Percentiles rank a stretch among this genome's conserved stretches.
Evolutionary conservation across 169 alveolate genomes (phyloP).

Genomic region (Babesia bovis): DNA sequence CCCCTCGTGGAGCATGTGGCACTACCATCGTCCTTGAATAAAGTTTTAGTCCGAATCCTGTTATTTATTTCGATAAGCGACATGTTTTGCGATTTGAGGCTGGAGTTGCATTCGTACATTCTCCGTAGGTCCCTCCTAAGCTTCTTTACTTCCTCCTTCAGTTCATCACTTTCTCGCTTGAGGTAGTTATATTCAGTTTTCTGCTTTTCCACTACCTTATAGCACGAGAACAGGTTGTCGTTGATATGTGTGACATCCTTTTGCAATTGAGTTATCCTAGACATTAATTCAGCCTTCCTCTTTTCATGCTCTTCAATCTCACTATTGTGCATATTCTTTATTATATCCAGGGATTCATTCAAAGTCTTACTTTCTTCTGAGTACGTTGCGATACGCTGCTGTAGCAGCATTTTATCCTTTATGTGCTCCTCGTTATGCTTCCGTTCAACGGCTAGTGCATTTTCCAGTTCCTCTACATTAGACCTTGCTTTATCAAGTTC

Average conservation of each 20-base stretch:
- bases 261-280: constrained; percentile 26
- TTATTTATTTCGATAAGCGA: constrained; percentile 64
- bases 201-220: constrained; percentile 56
- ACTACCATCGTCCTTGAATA: constrained; percentile 31
- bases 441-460: constrained; percentile 40
- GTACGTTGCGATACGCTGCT: constrained; percentile 31
- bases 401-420: constrained; percentile 54
- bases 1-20: constrained; percentile 35
- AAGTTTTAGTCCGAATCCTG: constrained; percentile 50
- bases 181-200: constrained; percentile 33
- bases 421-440: constrained; percentile 53
- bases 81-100: constrained; percentile 54
- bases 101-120: constrained; percentile 52
- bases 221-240: constrained; percentile 52
- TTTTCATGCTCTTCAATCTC: constrained; percentile 54
- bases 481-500: neutral
- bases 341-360: constrained; percentile 30
- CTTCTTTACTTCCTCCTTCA: constrained; percentile 20
- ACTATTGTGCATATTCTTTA: constrained; percentile 39
- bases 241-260: constrained; percentile 55
- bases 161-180: constrained; percentile 30
- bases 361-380: constrained; percentile 36
- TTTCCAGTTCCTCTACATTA: constrained; percentile 21
- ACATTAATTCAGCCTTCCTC: constrained; percentile 46
- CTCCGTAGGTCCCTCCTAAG: constrained; percentile 35